Percentiles rank a stretch among this genome's conserved stretches.
Conservation (phyloP, 2,329 filamentous ascomycete genomes). For the Microdochium paspali region DNA sequence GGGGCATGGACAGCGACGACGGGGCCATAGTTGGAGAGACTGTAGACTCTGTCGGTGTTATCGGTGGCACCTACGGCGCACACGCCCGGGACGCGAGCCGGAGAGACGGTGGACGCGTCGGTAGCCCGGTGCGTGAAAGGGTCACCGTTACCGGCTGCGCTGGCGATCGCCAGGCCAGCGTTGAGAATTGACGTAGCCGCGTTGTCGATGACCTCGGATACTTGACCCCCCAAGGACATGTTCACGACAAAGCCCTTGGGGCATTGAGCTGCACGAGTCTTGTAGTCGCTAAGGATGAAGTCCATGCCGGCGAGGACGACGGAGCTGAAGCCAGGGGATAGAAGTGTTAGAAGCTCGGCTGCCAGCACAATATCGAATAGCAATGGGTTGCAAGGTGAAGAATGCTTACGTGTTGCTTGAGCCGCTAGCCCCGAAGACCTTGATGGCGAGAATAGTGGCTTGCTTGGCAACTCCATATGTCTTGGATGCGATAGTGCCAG, state of each 20-base stretch:
- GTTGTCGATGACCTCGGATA: conserved; percentile 5
- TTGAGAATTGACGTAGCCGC: conserved; percentile 6
- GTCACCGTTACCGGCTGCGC: conserved; percentile 11
- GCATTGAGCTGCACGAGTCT: conserved; percentile 9
- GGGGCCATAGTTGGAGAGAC: conserved; percentile 10
- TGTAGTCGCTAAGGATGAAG: conserved; percentile 8
- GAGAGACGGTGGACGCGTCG: conserved; percentile 8
- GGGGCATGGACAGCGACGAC: conserved; percentile 10
- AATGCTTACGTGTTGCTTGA: neutral
- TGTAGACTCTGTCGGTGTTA: conserved; percentile 3
- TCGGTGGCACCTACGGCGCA: conserved; percentile 11
- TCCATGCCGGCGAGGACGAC: conserved; percentile 24
- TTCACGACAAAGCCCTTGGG: conserved; percentile 11
- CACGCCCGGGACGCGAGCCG: conserved; percentile 6
- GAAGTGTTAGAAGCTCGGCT: neutral
- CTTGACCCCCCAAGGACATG: conserved; percentile 14
- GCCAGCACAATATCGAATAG: neutral
- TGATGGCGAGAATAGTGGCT: conserved; percentile 7
- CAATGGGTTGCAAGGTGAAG: neutral
- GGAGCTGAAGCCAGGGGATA: conserved; percentile 1
- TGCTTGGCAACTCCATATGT: conserved; percentile 11
- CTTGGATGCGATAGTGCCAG: conserved; percentile 6
- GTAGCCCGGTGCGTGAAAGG: conserved; percentile 2
- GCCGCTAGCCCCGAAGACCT: conserved; percentile 4
- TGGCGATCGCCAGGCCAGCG: conserved; percentile 8